Conservation (phyloP, 2,329 filamentous ascomycete species). For the Fusarium abutilonis region DNA sequence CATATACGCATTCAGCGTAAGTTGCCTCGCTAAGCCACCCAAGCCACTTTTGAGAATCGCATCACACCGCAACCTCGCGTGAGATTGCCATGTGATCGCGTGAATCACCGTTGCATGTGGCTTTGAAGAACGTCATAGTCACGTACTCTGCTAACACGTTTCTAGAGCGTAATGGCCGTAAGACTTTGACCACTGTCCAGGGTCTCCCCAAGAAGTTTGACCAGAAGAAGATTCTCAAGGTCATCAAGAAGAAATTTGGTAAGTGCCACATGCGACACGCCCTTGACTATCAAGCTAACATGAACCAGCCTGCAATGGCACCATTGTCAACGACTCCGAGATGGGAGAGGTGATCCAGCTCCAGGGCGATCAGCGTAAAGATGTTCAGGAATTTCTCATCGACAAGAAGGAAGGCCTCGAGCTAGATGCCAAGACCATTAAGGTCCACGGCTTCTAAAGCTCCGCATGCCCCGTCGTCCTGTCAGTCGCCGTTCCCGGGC, state of each 20-base stretch:
- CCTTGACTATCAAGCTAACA: constrained; percentile 7
- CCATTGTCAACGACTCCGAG: constrained; percentile 92
- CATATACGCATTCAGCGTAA: constrained; percentile 99
- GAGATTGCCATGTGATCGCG: constrained; percentile 14
- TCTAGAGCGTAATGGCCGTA: constrained; percentile 99
- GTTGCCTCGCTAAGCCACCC: constrained; percentile 45
- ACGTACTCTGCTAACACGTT: constrained; percentile 13
- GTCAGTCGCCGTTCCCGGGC: constrained; percentile 48
- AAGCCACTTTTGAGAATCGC: constrained; percentile 3
- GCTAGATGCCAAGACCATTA: constrained; percentile 96
- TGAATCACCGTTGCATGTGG: constrained; percentile 3
- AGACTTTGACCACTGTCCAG: constrained; percentile 99
- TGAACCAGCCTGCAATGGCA: constrained; percentile 93
- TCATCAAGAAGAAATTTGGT: constrained; percentile 99
- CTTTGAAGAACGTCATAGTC: not conserved
- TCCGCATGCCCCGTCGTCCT: constrained; percentile 53
- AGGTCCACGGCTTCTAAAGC: constrained; percentile 72
- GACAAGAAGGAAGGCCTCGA: constrained; percentile 95
- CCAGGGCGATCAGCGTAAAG: constrained; percentile 98
- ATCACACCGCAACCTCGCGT: constrained; percentile 26
- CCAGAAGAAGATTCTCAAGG: constrained; percentile 99
- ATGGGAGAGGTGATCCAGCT: constrained; percentile 99
- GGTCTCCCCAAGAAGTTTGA: constrained; percentile 99
- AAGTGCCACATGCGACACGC: constrained; percentile 49
- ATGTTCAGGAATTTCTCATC: constrained; percentile 96